phyloP scores from a whole-genome alignment of 768 basidiomycete species.

The Kwoniella sp. region DNA sequence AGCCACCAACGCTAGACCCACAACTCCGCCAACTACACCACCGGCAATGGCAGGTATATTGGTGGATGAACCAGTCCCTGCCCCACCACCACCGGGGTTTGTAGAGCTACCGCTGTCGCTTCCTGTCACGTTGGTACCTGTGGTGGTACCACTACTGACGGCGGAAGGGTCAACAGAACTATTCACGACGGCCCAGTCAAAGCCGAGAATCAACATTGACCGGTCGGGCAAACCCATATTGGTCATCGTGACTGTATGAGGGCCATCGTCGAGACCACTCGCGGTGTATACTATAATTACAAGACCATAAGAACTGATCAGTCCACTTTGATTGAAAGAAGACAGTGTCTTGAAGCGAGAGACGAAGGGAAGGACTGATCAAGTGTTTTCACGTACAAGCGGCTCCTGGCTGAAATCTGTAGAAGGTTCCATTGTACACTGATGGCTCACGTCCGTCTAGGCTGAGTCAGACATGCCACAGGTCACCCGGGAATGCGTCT shows the following conservation, averaged over 20 bases:
- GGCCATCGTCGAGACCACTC: constrained; percentile 19
- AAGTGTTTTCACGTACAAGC: constrained; percentile 19
- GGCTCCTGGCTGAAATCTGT: constrained; percentile 1
- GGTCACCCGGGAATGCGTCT: not conserved
- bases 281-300: constrained; percentile 27
- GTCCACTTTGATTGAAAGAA: not conserved
- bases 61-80: constrained; percentile 1
- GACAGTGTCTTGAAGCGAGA: not conserved
- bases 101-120: not conserved
- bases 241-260: constrained; percentile 22
- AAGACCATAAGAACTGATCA: not conserved
- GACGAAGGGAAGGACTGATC: not conserved
- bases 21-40: constrained; percentile 39
- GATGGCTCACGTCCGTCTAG: constrained; percentile 15
- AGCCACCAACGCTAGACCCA: constrained; percentile 39
- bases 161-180: constrained; percentile 13
- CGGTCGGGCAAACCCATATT: constrained; percentile 14
- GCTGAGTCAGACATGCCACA: not conserved
- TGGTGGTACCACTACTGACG: not conserved
- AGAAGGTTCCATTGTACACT: constrained; percentile 22
- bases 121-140: constrained; percentile 12
- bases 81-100: not conserved
- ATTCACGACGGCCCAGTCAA: constrained; percentile 28
- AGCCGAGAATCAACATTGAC: constrained; percentile 12
- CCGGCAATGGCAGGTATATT: constrained; percentile 39